A percentile compares a stretch with the other conserved stretches of the same genome.
phyloP scores from a whole-genome alignment of 2,329 filamentous ascomycete species.

The Neopestalotiopsis sp. region DNA sequence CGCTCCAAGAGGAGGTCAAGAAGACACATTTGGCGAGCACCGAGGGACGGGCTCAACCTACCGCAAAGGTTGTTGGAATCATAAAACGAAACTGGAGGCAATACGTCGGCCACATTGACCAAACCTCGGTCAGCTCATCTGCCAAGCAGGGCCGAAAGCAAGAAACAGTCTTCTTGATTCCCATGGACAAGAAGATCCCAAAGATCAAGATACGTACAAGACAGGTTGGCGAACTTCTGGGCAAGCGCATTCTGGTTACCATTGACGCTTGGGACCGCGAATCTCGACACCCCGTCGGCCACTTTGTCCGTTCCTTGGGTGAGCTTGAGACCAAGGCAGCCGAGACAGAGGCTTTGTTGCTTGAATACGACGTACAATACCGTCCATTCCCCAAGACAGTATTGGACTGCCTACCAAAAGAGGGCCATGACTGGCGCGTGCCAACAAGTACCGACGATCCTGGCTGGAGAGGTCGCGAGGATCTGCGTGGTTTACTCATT shows the following conservation, averaged over 20 bases:
- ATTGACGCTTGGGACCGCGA: conserved; percentile 97
- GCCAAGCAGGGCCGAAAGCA: conserved; percentile 81
- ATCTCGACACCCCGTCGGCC: conserved; percentile 88
- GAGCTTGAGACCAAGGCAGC: conserved; percentile 97
- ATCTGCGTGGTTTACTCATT: conserved; percentile 84
- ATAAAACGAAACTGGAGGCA: conserved; percentile 98
- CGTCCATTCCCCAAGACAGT: conserved; percentile 96
- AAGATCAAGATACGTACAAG: conserved; percentile 94
- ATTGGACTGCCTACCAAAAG: conserved; percentile 86
- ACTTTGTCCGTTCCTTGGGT: conserved; percentile 91
- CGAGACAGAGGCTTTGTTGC: conserved; percentile 90
- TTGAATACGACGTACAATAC: conserved; percentile 98
- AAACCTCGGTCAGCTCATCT: conserved; percentile 77
- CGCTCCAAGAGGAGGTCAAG: conserved; percentile 90
- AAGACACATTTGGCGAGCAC: conserved; percentile 77
- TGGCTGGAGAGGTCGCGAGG: conserved; percentile 84
- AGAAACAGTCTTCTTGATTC: conserved; percentile 92
- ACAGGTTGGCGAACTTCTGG: conserved; percentile 86
- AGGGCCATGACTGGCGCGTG: conserved; percentile 94
- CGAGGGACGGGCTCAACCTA: conserved; percentile 85
- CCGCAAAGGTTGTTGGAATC: conserved; percentile 88
- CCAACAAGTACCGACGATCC: conserved; percentile 79
- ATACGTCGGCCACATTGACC: conserved; percentile 95
- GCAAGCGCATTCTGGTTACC: conserved; percentile 89
- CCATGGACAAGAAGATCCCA: conserved; percentile 97